A percentile compares a stretch with the other conserved stretches of the same genome.
These are phyloP conservation scores for Boletus bicolor DNA, from an alignment of 768 basidiomycete genomes.

Conservation along the genomic window DNA sequence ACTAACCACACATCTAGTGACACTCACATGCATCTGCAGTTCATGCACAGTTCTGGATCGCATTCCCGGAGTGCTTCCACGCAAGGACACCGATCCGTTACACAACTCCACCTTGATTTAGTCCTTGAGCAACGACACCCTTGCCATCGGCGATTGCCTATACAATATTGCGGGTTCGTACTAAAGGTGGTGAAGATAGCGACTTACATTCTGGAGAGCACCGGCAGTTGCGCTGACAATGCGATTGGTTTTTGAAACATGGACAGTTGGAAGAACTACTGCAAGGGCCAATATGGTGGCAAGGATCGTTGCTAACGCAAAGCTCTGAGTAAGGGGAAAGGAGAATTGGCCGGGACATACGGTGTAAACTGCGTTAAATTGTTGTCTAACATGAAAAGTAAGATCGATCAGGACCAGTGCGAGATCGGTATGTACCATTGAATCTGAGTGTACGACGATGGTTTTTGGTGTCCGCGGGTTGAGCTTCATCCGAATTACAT, in stretches of 20 bases:
- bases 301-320: slow-evolving; percentile 44
- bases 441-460: slow-evolving; percentile 16
- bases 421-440: slow-evolving; percentile 15
- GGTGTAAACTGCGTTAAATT: slow-evolving; percentile 20
- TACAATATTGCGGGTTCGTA: background rate
- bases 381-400: slow-evolving; percentile 17
- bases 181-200: background rate
- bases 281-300: slow-evolving; percentile 58
- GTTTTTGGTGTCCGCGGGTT: background rate
- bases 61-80: slow-evolving; percentile 53
- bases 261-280: slow-evolving; percentile 38
- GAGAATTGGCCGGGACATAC: slow-evolving; percentile 14
- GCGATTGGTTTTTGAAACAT: slow-evolving; percentile 48
- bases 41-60: slow-evolving; percentile 60
- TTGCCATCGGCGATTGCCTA: slow-evolving; percentile 53
- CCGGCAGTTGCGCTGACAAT: slow-evolving; percentile 55
- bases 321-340: background rate
- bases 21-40: slow-evolving; percentile 49
- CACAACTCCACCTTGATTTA: slow-evolving; percentile 31
- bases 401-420: background rate
- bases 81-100: slow-evolving; percentile 52
- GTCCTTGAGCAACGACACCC: slow-evolving; percentile 51
- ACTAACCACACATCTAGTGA: background rate
- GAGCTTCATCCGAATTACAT: background rate
- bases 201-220: slow-evolving; percentile 50